Conservation (phyloP, 2,329 filamentous ascomycete species). For the Talaromyces sp. region DNA sequence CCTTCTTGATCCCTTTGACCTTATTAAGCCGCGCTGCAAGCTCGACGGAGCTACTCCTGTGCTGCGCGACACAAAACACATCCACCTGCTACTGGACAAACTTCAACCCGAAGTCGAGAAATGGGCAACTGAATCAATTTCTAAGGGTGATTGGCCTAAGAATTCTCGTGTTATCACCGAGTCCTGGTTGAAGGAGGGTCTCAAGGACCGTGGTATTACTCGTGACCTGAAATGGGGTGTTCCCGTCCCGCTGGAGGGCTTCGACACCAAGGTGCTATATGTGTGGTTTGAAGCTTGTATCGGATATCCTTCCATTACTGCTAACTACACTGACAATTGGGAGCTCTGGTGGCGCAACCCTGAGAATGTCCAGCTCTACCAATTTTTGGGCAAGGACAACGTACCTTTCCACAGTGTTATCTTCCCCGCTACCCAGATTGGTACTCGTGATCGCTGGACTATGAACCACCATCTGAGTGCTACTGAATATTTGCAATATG, state of each 20-base stretch:
- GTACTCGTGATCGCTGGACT: constrained; percentile 84
- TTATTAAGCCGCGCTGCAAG: constrained; percentile 89
- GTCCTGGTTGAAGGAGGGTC: constrained; percentile 66
- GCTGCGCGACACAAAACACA: constrained; percentile 80
- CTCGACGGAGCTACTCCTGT: constrained; percentile 82
- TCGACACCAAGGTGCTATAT: constrained; percentile 81
- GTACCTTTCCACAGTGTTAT: constrained; percentile 88
- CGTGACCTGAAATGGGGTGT: constrained; percentile 90
- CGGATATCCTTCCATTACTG: constrained; percentile 93
- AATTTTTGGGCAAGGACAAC: constrained; percentile 95
- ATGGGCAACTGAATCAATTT: constrained; percentile 75
- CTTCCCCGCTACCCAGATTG: constrained; percentile 85
- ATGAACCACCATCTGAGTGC: constrained; percentile 86
- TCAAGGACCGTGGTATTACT: constrained; percentile 86
- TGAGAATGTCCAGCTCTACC: constrained; percentile 83
- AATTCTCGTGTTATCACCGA: constrained; percentile 50
- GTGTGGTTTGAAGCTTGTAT: constrained; percentile 94
- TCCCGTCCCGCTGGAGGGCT: constrained; percentile 61
- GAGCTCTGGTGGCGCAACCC: constrained; percentile 94
- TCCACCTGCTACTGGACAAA: constrained; percentile 84
- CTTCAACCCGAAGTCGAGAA: constrained; percentile 74
- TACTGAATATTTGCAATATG: constrained; percentile 87
- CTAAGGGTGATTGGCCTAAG: constrained; percentile 62
- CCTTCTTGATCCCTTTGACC: constrained; percentile 70
- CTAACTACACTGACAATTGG: constrained; percentile 85